phyloP scores from a whole-genome alignment of 2,329 filamentous ascomycete genomes.

The Fusarium virguliforme region DNA sequence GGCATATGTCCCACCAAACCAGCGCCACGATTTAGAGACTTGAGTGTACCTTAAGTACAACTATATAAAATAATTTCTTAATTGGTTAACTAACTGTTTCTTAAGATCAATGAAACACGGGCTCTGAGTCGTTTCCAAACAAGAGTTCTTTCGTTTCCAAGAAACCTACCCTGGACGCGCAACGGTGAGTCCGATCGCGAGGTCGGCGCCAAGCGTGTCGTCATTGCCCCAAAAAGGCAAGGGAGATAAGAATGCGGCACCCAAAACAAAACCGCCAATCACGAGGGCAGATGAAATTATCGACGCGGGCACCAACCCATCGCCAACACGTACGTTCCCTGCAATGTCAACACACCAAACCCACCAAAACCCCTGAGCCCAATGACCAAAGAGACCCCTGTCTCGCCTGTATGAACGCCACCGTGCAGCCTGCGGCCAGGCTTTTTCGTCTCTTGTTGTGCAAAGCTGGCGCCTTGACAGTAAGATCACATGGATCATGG shows the following conservation, averaged over 20 bases:
- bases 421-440: slow-evolving; percentile 26
- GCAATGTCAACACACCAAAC: slow-evolving; percentile 24
- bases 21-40: no score
- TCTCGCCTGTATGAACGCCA: slow-evolving; percentile 26
- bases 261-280: slow-evolving; percentile 37
- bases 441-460: slow-evolving; percentile 18
- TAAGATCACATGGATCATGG: slow-evolving; percentile 39
- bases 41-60: no score
- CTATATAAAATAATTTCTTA: no score
- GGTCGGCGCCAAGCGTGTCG: slow-evolving; percentile 30
- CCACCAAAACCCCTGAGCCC: slow-evolving; percentile 28
- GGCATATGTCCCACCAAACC: no score
- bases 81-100: neutral
- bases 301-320: slow-evolving; percentile 17
- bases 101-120: neutral
- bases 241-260: slow-evolving; percentile 32
- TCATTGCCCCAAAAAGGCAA: slow-evolving; percentile 36
- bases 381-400: slow-evolving; percentile 17
- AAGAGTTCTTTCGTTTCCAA: no score
- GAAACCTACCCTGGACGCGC: slow-evolving; percentile 28
- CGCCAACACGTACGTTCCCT: slow-evolving; percentile 45
- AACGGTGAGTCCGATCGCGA: neutral
- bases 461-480: slow-evolving; percentile 5
- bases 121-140: no score
- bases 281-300: slow-evolving; percentile 36